Evolutionary conservation across 2,329 filamentous ascomycete species (phyloP).

Genomic region (Curvularia eragrostidis): DNA sequence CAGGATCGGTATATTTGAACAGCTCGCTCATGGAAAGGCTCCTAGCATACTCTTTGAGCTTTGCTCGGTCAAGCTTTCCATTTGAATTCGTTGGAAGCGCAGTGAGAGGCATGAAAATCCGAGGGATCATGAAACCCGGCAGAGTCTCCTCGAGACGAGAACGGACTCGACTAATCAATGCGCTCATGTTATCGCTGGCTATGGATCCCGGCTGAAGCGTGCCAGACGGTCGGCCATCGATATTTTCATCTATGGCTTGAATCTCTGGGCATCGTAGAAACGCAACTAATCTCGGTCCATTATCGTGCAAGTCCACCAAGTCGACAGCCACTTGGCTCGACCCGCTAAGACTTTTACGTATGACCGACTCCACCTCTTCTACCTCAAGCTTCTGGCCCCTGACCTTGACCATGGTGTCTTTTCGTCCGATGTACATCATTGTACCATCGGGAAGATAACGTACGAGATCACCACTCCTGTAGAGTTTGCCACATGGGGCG

Average conservation of each 20-base stretch:
- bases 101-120: constrained; percentile 1
- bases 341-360: background rate
- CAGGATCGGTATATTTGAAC: background rate
- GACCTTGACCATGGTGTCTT: constrained; percentile 5
- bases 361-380: background rate
- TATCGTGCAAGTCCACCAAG: background rate
- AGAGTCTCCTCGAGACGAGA: background rate
- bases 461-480: constrained; percentile 3
- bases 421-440: background rate
- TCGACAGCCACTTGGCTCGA: constrained; percentile 1
- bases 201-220: background rate
- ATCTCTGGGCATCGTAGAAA: background rate
- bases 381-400: constrained; percentile 2
- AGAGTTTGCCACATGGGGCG: background rate
- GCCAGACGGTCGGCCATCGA: background rate
- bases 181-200: background rate
- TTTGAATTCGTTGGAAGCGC: background rate
- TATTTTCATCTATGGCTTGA: background rate
- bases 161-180: background rate
- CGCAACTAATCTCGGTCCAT: background rate
- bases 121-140: background rate
- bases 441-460: constrained; percentile 2
- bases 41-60: constrained; percentile 3
- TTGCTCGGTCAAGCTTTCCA: constrained; percentile 1
- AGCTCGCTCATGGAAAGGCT: background rate